Percentiles rank a stretch among this genome's conserved stretches.
Conservation (phyloP, 306 rosid species). For the Pterocarpus macrocarpus region DNA sequence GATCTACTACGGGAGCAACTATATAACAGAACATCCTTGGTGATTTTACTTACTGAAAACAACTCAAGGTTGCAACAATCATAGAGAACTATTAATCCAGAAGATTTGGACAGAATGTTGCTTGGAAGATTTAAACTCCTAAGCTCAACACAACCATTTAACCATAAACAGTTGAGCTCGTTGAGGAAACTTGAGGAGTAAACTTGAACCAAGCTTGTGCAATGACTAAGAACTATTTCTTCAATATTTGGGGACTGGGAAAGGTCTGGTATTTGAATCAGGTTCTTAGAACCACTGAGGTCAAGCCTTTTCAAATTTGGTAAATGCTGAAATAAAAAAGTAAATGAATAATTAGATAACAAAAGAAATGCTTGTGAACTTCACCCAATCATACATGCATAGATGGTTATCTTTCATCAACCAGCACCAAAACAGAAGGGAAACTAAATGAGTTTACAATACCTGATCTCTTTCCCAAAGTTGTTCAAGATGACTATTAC, state of each 20-base stretch:
- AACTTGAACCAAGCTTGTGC: slow-evolving; percentile 5
- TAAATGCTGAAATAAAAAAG: slow-evolving; percentile 21
- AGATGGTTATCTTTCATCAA: not conserved
- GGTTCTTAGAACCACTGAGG: not conserved
- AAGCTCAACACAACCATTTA: slow-evolving; percentile 20
- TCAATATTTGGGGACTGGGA: slow-evolving; percentile 42
- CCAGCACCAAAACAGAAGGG: not conserved
- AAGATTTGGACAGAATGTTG: slow-evolving; percentile 33
- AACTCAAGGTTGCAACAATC: slow-evolving; percentile 11
- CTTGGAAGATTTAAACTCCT: slow-evolving; percentile 19
- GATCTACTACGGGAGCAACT: not conserved
- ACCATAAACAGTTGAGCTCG: slow-evolving; percentile 37
- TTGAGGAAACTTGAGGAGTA: slow-evolving; percentile 41
- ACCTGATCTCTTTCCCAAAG: slow-evolving; percentile 47
- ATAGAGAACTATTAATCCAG: slow-evolving; percentile 31
- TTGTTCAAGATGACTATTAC: not conserved
- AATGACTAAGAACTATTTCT: slow-evolving; percentile 38
- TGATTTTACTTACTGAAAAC: slow-evolving; percentile 12
- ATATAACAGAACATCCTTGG: not conserved
- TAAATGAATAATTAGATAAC: not conserved
- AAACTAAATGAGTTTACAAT: not conserved
- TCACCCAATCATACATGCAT: not conserved
- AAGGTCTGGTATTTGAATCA: slow-evolving; percentile 36
- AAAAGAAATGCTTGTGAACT: not conserved
- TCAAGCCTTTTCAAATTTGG: slow-evolving; percentile 47